Evolutionary conservation across 208 protist genomes (phyloP), one percentile per base, ranked within the genome.

Genomic region (Trypanosoma theileri): DNA sequence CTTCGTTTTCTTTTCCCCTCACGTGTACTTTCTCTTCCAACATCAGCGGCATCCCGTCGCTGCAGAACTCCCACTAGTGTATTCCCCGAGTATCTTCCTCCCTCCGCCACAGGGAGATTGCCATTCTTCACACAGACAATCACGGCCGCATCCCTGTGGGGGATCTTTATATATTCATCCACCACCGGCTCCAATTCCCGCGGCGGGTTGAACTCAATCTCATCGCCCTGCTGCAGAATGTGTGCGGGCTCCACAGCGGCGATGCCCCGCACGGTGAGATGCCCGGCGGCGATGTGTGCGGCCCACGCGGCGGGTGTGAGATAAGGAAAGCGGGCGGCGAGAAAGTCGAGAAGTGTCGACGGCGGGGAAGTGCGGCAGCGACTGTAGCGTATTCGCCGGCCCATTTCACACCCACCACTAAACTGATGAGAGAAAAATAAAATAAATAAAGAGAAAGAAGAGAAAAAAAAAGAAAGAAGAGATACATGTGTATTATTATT

Each of bases 81-180:
- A 73, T 96, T 93, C 59, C 77, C 53, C 16, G 79, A 91, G 69
- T 95, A 96, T 12, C 91, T 70, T 4, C 91, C 91, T 13, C 91
- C 91, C 59, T 96, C 86, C 0, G 88, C 71, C 1, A 96, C 86
- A 0, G 91, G 91, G 7, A 96, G 55, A 66, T 90, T 83, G 28
- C 87, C 87, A 46, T 88, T 93, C 60, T 96, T 96, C 3, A 69
- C 71, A 22, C 85, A 82, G 19, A 87, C 86, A 0, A 96, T 0
- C 24, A 94, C 22, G 1, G 51, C 54, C 0, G 76, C 77, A 50
- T 94, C 89, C 11, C 86, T 79, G 59, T 84, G 75, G 12, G 93
- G 22, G n/a, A 89, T 53, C 12, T 61, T 35, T 28, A 92, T 77
- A 70, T 87, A 24, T 35, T 83, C 78, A 62, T 95, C 87, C 28